Conservation (phyloP, 805 yeast genomes). For the Zygotorulaspora chibaensis region DNA sequence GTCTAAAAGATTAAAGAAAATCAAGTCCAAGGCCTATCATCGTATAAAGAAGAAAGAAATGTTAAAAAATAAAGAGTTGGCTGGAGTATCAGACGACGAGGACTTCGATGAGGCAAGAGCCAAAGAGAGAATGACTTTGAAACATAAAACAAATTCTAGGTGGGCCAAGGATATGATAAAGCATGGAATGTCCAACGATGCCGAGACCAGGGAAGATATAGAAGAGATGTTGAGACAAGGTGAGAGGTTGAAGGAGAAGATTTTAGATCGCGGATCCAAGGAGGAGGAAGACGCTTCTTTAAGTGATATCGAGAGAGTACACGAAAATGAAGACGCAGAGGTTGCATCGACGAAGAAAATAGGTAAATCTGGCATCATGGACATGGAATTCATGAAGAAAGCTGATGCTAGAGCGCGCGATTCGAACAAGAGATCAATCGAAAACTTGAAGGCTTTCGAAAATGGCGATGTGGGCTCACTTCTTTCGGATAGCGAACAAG, state of each 20-base stretch:
- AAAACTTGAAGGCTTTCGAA: slow-evolving; percentile 47
- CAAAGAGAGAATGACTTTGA: slow-evolving; percentile 84
- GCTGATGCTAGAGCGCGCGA: slow-evolving; percentile 70
- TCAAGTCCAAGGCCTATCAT: slow-evolving; percentile 86
- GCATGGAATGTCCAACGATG: slow-evolving; percentile 86
- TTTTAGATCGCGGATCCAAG: slow-evolving; percentile 61
- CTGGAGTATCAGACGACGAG: slow-evolving; percentile 45
- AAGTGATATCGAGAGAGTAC: slow-evolving; percentile 49
- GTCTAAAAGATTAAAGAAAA: slow-evolving; percentile 88
- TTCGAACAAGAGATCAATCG: slow-evolving; percentile 52
- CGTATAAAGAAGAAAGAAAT: slow-evolving; percentile 83
- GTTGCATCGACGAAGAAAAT: slow-evolving; percentile 39
- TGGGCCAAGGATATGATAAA: slow-evolving; percentile 92
- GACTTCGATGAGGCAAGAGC: slow-evolving; percentile 77
- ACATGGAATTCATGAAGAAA: slow-evolving; percentile 92
- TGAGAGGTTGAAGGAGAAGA: slow-evolving; percentile 66
- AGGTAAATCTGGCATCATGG: slow-evolving; percentile 86
- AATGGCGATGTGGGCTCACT: slow-evolving; percentile 43
- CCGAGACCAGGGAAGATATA: slow-evolving; percentile 76
- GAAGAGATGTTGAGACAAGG: slow-evolving; percentile 93
- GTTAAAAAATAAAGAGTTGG: slow-evolving; percentile 60
- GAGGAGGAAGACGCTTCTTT: slow-evolving; percentile 40
- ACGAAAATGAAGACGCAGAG: slow-evolving; percentile 37
- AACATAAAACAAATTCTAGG: slow-evolving; percentile 79
- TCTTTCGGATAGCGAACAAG: slow-evolving; percentile 32